Percentiles rank a stretch among this genome's conserved stretches.
Evolutionary conservation across 139 green algal species (phyloP).

Genomic region (Coelastrella sp.): DNA sequence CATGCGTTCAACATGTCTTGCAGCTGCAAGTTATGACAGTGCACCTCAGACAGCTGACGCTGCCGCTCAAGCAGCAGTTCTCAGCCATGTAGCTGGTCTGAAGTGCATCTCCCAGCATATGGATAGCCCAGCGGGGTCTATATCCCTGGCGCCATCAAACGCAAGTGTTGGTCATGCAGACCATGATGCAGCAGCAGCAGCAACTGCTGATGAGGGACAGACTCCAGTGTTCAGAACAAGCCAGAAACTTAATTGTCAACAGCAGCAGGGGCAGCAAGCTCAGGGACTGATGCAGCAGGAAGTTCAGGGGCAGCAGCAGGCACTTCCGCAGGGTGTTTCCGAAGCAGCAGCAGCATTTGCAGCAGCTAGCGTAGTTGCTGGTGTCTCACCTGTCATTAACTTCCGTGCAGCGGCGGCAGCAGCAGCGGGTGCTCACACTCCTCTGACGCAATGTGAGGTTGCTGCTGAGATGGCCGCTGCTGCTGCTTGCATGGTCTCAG

Average conservation of each 20-base stretch:
- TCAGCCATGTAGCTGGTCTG: neutral
- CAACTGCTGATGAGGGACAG: neutral
- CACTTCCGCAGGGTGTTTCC: neutral
- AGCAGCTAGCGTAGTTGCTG: neutral
- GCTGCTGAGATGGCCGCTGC: constrained; percentile 12
- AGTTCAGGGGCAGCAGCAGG: neutral
- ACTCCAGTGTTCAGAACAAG: constrained; percentile 27
- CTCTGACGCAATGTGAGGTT: neutral
- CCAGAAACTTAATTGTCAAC: neutral
- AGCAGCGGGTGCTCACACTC: neutral
- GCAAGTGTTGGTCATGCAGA: neutral
- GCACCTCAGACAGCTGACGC: neutral
- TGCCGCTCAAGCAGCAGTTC: neutral
- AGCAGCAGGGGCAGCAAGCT: neutral
- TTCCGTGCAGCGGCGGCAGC: neutral
- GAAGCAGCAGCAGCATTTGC: constrained; percentile 1
- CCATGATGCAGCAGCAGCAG: constrained; percentile 3
- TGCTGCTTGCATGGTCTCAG: neutral
- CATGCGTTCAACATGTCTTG: too few relatives aligned
- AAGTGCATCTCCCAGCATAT: neutral
- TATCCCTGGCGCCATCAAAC: constrained; percentile 20
- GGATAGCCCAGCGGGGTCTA: constrained; percentile 31
- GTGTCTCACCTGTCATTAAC: neutral
- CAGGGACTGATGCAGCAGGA: neutral
- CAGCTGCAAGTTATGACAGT: constrained; percentile 30